phyloP scores from a whole-genome alignment of 176 grass and related monocot species.

The Bothriochloa decipiens region DNA sequence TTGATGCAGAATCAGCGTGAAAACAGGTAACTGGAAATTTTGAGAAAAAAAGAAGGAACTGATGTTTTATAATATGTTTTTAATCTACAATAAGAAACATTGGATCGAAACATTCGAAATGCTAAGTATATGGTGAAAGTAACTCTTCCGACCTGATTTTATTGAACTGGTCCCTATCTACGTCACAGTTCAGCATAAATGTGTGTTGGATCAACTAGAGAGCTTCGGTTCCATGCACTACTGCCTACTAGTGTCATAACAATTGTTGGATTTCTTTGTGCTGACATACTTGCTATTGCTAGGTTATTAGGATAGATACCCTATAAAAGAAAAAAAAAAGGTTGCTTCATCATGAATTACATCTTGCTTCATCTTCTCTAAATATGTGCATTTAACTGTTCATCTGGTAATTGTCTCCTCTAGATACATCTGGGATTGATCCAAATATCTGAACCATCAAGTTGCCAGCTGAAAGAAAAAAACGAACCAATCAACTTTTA shows the following conservation, averaged over 20 bases:
- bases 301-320: not conserved
- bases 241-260: slow-evolving; percentile 21
- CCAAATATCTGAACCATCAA: slow-evolving; percentile 61
- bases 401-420: slow-evolving; percentile 37
- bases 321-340: not conserved
- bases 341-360: not conserved
- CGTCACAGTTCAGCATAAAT: not conserved
- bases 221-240: not conserved
- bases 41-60: not conserved
- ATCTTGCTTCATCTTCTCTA: not conserved
- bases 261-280: slow-evolving; percentile 18
- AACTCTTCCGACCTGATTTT: not conserved
- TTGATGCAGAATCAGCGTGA: not conserved
- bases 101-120: not conserved
- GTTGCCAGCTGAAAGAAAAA: slow-evolving; percentile 45
- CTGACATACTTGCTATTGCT: slow-evolving; percentile 33
- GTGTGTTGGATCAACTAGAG: not conserved
- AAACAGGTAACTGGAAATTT: not conserved
- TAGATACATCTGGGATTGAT: slow-evolving; percentile 36
- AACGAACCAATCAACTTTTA: not conserved
- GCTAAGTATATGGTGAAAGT: not conserved
- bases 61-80: not conserved
- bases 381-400: slow-evolving; percentile 29
- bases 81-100: slow-evolving; percentile 4
- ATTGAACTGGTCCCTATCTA: not conserved